Base-by-base conservation (phyloP, 345 rosid genomes). In the Populus tremula region DNA sequence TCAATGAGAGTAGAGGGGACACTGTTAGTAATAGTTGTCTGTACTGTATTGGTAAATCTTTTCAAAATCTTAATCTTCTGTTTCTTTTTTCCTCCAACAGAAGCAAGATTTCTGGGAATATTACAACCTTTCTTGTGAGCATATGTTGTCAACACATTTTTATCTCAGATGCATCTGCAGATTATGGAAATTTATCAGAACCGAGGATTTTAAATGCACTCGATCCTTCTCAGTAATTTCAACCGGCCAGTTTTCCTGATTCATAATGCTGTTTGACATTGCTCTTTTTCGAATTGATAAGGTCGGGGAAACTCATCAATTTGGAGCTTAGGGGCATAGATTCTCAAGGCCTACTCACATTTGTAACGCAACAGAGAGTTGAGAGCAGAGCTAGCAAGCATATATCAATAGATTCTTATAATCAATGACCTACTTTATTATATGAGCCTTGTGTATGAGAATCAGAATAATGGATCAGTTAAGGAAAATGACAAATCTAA, bases 401-500 rank as follows among this genome's bases (percentile, higher is more conserved):
- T 6, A 21, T 61, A 13, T 35, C n/a, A 5, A 72, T 18, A 71
- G 41, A 71, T 16, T 75, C 77, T 72, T 65, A 72, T 65, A 14
- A 71, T 59, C 69, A 78, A 76, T 20, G 70, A 36, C 23, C 35
- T 79, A 49, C 31, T 71, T 70, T 35, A 73, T 77, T 25, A 70
- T 62, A 87, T 72, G 86, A 75, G 85, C 73, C 83, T 75, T 23
- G 87, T 81, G 47, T 43, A 13, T 43, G 54, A 75, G 77, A 84
- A 80, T 81, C 83, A 29, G 75, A 76, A 72, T 75, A 66, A 53
- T 77, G 76, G 72, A 50, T 23, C 77, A 74, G 76, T 61, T 59
- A 67, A 36, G 63, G 74, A 43, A 38, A 72, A 73, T 38, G 80
- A 81, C 79, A 84, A 77, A 59, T 21, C 74, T 70, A 73, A 76